These are phyloP conservation scores for Diplodia intermedia DNA, from an alignment of 2,329 filamentous ascomycete species.

Conservation along the genomic window DNA sequence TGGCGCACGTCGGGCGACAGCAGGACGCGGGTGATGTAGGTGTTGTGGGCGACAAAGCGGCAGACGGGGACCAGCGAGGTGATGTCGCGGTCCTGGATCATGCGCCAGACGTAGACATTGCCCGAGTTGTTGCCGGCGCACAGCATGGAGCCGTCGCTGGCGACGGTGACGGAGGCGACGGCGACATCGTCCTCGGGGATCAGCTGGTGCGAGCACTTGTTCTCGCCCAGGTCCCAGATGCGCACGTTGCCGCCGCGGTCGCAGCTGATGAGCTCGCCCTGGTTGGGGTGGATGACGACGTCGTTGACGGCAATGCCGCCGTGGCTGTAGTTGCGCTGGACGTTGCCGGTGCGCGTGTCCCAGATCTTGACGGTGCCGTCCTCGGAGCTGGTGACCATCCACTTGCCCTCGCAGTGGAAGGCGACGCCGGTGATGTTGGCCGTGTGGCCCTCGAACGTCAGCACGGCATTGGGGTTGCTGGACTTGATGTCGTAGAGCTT, in stretches of 20 bases:
- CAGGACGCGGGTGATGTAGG: constrained; percentile 90
- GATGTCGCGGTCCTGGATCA: constrained; percentile 80
- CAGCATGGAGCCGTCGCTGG: constrained; percentile 88
- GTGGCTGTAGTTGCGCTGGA: constrained; percentile 94
- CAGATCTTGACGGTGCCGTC: constrained; percentile 97
- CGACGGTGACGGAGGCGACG: constrained; percentile 93
- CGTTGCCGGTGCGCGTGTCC: constrained; percentile 84
- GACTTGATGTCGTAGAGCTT: constrained; percentile 99
- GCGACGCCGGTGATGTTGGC: constrained; percentile 95
- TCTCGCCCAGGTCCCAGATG: constrained; percentile 96
- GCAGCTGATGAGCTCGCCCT: constrained; percentile 96
- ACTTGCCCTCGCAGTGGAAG: constrained; percentile 98
- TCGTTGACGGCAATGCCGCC: constrained; percentile 89
- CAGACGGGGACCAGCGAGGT: constrained; percentile 87
- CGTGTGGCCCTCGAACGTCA: constrained; percentile 95
- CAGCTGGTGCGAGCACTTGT: constrained; percentile 94
- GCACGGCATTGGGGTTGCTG: constrained; percentile 90
- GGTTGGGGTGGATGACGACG: constrained; percentile 99
- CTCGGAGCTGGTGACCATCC: constrained; percentile 98
- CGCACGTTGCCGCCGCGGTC: constrained; percentile 91
- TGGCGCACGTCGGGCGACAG: constrained; percentile 94
- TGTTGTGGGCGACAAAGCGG: constrained; percentile 87
- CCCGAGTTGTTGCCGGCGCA: constrained; percentile 93
- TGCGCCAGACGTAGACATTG: constrained; percentile 96
- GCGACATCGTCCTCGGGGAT: constrained; percentile 96